Evolutionary conservation across 192 early-diverging fungal species (phyloP).

Genomic region (Coemansia erecta): DNA sequence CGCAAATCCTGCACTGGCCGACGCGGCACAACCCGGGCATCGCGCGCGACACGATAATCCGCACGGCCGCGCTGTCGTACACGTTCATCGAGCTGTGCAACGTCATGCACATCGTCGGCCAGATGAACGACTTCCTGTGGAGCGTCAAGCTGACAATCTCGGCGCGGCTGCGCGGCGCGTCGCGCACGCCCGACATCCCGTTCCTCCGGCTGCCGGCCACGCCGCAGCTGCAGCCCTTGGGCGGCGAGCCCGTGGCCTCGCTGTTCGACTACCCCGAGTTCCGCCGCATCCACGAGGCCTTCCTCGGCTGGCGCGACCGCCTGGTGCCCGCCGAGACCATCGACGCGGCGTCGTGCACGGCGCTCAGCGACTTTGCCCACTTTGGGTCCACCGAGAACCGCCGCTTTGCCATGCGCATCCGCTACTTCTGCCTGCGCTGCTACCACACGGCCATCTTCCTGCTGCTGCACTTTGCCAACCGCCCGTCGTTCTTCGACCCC

Average conservation of each 20-base stretch:
- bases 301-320: constrained; percentile 22
- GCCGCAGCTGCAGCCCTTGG: constrained; percentile 1
- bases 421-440: constrained; percentile 48
- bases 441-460: constrained; percentile 29
- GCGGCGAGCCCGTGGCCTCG: constrained; percentile 7
- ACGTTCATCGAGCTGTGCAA: constrained; percentile 39
- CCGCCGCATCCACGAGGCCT: constrained; percentile 14
- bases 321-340: constrained; percentile 38
- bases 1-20: constrained; percentile 40
- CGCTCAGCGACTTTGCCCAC: constrained; percentile 9
- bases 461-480: constrained; percentile 39
- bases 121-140: constrained; percentile 43
- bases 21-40: constrained; percentile 29
- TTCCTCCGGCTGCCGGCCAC: constrained; percentile 8
- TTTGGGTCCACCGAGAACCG: constrained; percentile 35
- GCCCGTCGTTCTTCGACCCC: constrained; percentile 42
- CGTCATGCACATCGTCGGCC: constrained; percentile 28
- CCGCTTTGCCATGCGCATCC: constrained; percentile 39
- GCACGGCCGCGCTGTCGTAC: constrained; percentile 41
- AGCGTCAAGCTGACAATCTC: constrained; percentile 24
- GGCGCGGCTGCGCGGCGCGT: constrained; percentile 7
- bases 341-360: constrained; percentile 3
- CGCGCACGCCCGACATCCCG: constrained; percentile 22
- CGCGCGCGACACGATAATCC: constrained; percentile 9
- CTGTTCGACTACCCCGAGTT: constrained; percentile 43